These are phyloP conservation scores for Fomitopsis serialis DNA, from an alignment of 768 basidiomycete species.

Conservation along the genomic window DNA sequence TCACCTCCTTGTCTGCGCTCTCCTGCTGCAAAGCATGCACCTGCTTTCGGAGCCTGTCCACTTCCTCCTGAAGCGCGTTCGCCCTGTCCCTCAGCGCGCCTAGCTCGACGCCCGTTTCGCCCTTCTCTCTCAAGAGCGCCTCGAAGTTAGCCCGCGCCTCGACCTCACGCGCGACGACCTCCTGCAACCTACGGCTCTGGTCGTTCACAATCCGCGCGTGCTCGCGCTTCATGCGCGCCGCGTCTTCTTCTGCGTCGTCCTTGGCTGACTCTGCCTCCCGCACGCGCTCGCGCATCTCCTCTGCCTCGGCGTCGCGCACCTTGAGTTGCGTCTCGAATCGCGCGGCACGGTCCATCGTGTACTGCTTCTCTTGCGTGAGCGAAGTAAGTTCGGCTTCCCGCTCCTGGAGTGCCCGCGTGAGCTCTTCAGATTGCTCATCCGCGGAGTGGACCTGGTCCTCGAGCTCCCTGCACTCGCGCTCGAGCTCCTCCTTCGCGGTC, in stretches of 20 bases:
- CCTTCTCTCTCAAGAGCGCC: conserved; percentile 45
- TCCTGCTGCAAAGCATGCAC: conserved; percentile 72
- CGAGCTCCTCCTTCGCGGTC: conserved; percentile 46
- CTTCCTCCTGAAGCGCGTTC: conserved; percentile 32
- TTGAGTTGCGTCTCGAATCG: conserved; percentile 54
- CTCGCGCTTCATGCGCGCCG: conserved; percentile 50
- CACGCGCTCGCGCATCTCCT: conserved; percentile 41
- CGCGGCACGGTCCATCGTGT: conserved; percentile 43
- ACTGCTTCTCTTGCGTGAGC: conserved; percentile 52
- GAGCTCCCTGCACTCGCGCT: conserved; percentile 54
- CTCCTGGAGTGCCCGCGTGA: conserved; percentile 45
- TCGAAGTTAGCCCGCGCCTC: conserved; percentile 44
- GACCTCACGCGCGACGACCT: conserved; percentile 41
- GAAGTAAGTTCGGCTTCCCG: conserved; percentile 45
- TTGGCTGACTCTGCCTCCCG: conserved; percentile 45
- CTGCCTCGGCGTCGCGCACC: conserved; percentile 52
- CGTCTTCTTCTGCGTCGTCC: conserved; percentile 49
- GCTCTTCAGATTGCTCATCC: conserved; percentile 43
- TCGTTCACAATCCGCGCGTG: conserved; percentile 45
- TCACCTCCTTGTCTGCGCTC: conserved; percentile 81
- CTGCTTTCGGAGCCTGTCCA: conserved; percentile 53
- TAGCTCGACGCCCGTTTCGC: conserved; percentile 48
- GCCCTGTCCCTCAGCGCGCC: conserved; percentile 45
- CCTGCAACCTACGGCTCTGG: conserved; percentile 40
- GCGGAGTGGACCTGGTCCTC: conserved; percentile 47